phyloP scores from a whole-genome alignment of 2,329 filamentous ascomycete genomes.

The Neonectria faginata region DNA sequence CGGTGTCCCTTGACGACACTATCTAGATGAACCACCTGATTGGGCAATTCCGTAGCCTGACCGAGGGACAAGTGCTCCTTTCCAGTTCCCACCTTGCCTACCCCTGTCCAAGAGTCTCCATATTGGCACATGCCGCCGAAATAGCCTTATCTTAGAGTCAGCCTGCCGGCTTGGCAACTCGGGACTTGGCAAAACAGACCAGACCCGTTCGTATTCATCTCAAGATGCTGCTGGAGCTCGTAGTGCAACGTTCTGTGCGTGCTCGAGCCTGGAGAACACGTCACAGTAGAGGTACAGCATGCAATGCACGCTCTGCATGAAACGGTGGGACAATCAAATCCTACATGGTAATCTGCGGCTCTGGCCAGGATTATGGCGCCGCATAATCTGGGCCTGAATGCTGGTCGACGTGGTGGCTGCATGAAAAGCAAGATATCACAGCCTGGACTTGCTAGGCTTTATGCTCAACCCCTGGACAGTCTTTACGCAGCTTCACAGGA shows the following conservation, averaged over 20 bases:
- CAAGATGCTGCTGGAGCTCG: no score
- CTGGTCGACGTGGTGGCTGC: neutral
- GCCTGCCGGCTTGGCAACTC: no score
- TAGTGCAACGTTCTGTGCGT: no score
- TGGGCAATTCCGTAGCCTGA: no score
- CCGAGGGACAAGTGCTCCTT: no score
- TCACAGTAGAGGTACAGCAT: no score
- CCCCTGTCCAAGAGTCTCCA: neutral
- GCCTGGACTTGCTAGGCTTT: neutral
- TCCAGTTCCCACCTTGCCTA: neutral
- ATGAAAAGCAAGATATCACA: slow-evolving; percentile 2
- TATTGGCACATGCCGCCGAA: no score
- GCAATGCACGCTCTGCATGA: neutral
- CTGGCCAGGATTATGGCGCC: neutral
- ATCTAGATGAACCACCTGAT: neutral
- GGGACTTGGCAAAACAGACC: no score
- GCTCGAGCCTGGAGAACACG: no score
- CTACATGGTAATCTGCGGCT: neutral
- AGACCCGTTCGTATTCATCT: no score
- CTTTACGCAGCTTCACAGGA: neutral
- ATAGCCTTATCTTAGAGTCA: no score
- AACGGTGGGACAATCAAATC: neutral
- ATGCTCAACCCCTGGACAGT: neutral
- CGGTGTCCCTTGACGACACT: neutral
- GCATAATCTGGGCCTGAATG: neutral